Percentiles rank a stretch among this genome's conserved stretches.
phyloP scores from a whole-genome alignment of 2,329 filamentous ascomycete genomes.

The Talaromyces sp. region DNA sequence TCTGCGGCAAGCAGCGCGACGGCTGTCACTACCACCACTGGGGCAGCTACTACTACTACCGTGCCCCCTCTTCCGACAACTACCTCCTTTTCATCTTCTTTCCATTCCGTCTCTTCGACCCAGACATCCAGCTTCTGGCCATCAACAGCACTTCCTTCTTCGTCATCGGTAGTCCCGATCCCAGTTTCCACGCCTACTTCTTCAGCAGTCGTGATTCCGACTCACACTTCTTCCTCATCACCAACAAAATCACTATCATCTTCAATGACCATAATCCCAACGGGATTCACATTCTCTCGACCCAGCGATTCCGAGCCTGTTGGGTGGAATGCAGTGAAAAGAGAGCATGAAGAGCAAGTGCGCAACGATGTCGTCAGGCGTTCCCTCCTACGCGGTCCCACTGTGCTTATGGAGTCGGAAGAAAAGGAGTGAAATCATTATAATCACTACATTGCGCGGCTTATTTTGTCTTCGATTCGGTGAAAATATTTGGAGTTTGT shows the following conservation, averaged over 20 bases:
- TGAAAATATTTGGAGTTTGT: conserved; percentile 1
- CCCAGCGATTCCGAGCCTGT: neutral
- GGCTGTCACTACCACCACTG: neutral
- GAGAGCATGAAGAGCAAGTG: neutral
- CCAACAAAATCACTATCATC: neutral
- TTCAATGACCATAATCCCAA: neutral
- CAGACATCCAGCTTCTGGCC: neutral
- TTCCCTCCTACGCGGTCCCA: neutral
- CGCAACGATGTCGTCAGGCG: neutral
- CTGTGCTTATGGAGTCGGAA: neutral
- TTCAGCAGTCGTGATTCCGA: neutral
- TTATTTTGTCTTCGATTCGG: neutral
- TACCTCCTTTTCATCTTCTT: neutral
- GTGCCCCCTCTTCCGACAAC: neutral
- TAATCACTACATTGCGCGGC: neutral
- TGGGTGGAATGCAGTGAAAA: neutral
- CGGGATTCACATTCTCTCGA: neutral
- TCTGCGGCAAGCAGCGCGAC: neutral
- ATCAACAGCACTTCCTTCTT: neutral
- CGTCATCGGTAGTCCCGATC: neutral
- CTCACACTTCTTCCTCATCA: neutral
- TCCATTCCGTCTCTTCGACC: neutral
- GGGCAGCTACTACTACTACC: neutral
- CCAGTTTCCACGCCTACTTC: neutral
- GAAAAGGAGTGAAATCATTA: neutral